Evolutionary conservation across 257 asterid genomes (phyloP).

Genomic region (Ajuga chamaepitys): DNA sequence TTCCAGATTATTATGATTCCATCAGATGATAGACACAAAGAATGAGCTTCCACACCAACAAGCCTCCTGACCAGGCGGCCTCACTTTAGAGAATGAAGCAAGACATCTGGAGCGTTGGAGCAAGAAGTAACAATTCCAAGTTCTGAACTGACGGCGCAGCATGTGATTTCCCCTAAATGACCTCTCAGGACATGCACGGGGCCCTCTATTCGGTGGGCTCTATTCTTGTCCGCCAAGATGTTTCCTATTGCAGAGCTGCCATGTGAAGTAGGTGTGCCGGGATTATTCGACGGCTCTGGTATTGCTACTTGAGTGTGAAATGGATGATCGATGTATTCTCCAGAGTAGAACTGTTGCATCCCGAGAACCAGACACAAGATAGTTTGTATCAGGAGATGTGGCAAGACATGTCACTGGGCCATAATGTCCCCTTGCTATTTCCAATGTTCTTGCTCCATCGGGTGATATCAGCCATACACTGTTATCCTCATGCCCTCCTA

Average conservation of each 20-base stretch:
- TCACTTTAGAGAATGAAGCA: slow-evolving; percentile 78
- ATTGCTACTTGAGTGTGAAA: slow-evolving; percentile 39
- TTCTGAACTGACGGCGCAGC: too few species aligned
- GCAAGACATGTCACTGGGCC: too few species aligned
- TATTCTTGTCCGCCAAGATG: slow-evolving; percentile 36
- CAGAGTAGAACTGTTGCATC: slow-evolving; percentile 84
- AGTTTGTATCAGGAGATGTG: slow-evolving; percentile 71
- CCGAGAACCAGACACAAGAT: slow-evolving; percentile 88
- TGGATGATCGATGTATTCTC: slow-evolving; percentile 63
- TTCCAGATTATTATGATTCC: too few species aligned
- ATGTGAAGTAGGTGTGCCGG: slow-evolving; percentile 54
- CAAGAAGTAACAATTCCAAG: slow-evolving; percentile 92
- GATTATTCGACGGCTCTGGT: slow-evolving; percentile 46
- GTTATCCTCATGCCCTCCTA: too few species aligned
- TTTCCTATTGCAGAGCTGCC: slow-evolving; percentile 30
- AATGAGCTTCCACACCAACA: too few species aligned
- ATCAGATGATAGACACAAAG: too few species aligned
- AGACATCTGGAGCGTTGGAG: slow-evolving; percentile 67
- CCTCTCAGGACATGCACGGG: too few species aligned
- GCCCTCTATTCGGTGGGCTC: too few species aligned
- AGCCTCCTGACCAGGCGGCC: slow-evolving; percentile 84
- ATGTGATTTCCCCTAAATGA: too few species aligned
- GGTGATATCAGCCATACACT: too few species aligned
- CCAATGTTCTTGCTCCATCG: too few species aligned
- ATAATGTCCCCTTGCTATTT: too few species aligned